Conservation (phyloP, 768 basidiomycete species). For the Serendipita indica region DNA sequence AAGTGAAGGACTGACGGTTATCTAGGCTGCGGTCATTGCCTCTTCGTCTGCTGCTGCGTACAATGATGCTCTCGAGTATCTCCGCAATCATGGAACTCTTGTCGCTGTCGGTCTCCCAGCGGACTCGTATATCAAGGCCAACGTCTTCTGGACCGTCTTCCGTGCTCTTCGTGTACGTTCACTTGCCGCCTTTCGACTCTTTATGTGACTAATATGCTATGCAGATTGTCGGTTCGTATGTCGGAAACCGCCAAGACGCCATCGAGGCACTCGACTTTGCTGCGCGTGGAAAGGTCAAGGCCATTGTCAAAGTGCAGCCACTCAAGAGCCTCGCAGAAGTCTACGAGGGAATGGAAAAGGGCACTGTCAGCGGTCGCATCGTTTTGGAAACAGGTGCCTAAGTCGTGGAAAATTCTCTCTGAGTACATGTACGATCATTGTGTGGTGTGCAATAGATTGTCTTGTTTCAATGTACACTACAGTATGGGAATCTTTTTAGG, state of each 20-base stretch:
- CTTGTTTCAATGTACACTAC: too few species aligned
- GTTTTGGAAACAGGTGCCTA: conserved; percentile 16
- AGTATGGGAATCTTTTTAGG: too few species aligned
- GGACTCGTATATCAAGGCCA: conserved; percentile 39
- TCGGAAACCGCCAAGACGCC: conserved; percentile 65
- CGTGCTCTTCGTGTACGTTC: conserved; percentile 27
- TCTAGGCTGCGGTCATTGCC: background rate
- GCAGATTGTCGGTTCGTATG: conserved; percentile 26
- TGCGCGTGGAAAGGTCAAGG: conserved; percentile 51
- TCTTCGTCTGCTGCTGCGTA: conserved; percentile 25
- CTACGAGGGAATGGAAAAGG: conserved; percentile 28
- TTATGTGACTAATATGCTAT: conserved; percentile 14
- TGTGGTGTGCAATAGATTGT: too few species aligned
- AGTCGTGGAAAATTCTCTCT: background rate
- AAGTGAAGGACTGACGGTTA: conserved; percentile 13
- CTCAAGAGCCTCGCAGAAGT: conserved; percentile 37
- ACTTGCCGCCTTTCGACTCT: background rate
- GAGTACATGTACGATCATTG: too few species aligned
- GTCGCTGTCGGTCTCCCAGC: conserved; percentile 68
- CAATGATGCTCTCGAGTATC: conserved; percentile 43
- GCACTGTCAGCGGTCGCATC: conserved; percentile 30
- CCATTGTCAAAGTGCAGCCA: conserved; percentile 32
- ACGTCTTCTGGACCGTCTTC: conserved; percentile 58
- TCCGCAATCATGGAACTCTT: conserved; percentile 54
- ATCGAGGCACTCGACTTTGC: conserved; percentile 69